Evolutionary conservation across 2,329 filamentous ascomycete species (phyloP).

Genomic region (Cercospora citrullina): DNA sequence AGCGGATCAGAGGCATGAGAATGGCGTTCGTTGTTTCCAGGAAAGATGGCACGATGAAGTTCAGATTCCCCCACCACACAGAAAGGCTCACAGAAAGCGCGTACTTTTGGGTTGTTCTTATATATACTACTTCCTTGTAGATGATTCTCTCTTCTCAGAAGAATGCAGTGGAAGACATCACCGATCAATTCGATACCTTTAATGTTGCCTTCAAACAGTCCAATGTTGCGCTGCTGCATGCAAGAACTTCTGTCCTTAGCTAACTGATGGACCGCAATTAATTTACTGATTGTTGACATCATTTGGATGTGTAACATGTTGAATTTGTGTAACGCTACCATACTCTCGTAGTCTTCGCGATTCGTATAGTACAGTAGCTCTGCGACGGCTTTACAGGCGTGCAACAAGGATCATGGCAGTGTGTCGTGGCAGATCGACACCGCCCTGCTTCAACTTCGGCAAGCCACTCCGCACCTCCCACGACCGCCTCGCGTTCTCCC

Average conservation of each 20-base stretch:
- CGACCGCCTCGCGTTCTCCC: not conserved
- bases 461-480: not conserved
- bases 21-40: not conserved
- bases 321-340: not conserved
- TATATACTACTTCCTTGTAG: not conserved
- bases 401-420: not conserved
- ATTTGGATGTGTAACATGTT: no score
- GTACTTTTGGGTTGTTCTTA: not conserved
- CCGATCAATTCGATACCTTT: no score
- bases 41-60: not conserved
- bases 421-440: conserved; percentile 5
- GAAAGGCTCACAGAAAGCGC: not conserved
- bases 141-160: not conserved
- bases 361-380: not conserved
- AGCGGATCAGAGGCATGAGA: not conserved
- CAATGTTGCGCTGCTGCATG: no score
- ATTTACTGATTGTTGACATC: no score
- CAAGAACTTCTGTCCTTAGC: no score
- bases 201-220: no score
- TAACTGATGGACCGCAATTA: no score
- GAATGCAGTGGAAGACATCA: not conserved
- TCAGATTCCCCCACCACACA: not conserved
- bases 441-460: conserved; percentile 7
- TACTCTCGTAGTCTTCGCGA: not conserved
- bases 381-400: not conserved